These are phyloP conservation scores for Boletus reticulatus DNA, from an alignment of 768 basidiomycete genomes.

Conservation along the genomic window DNA sequence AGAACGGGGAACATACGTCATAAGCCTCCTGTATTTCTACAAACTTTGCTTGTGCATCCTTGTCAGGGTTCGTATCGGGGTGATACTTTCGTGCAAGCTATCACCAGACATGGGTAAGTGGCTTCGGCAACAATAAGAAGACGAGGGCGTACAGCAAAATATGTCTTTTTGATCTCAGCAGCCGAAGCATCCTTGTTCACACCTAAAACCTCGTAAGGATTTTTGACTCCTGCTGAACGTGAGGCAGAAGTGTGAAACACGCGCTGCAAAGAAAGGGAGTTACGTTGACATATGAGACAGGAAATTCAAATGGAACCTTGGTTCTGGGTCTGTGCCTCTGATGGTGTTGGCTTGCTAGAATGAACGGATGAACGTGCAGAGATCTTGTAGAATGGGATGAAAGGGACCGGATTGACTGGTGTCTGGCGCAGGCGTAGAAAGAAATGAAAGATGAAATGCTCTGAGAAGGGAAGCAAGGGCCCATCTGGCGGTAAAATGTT, in stretches of 20 bases:
- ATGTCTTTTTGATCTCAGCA: slow-evolving; percentile 95
- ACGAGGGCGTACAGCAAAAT: slow-evolving; percentile 74
- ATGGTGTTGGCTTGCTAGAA: slow-evolving; percentile 15
- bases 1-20: slow-evolving; percentile 59
- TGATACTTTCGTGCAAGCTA: slow-evolving; percentile 98
- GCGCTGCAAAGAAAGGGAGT: slow-evolving; percentile 48
- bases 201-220: slow-evolving; percentile 91
- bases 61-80: slow-evolving; percentile 95
- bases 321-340: slow-evolving; percentile 23
- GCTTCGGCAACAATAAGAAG: slow-evolving; percentile 11
- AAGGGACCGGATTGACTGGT: slow-evolving; percentile 33
- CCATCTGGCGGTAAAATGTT: slow-evolving; percentile 35
- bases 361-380: slow-evolving; percentile 25
- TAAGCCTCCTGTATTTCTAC: slow-evolving; percentile 97
- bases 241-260: slow-evolving; percentile 68
- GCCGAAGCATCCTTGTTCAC: slow-evolving; percentile 78
- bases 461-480: slow-evolving; percentile 48
- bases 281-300: slow-evolving; percentile 11
- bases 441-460: slow-evolving; percentile 53
- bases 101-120: slow-evolving; percentile 11
- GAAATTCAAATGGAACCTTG: slow-evolving; percentile 38
- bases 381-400: slow-evolving; percentile 40
- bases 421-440: slow-evolving; percentile 54
- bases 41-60: slow-evolving; percentile 87
- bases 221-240: slow-evolving; percentile 54